These are phyloP conservation scores for Drechslerella coelobrocha DNA, from an alignment of 2,329 filamentous ascomycete species.

Conservation along the genomic window DNA sequence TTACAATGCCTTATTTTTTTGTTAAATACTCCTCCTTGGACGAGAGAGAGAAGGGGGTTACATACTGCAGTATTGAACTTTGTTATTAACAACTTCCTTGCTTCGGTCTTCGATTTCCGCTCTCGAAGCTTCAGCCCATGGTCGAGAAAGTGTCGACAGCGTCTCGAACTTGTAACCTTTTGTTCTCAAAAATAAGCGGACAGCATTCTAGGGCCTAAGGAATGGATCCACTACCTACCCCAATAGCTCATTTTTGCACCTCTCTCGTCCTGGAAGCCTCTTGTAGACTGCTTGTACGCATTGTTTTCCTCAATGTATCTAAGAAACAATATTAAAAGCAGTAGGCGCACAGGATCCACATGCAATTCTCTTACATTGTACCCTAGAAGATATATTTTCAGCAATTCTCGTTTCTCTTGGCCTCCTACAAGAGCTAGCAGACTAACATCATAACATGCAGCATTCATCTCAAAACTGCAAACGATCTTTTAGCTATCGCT, in stretches of 20 bases:
- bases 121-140: slow-evolving; percentile 75
- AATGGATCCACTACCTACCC: slow-evolving; percentile 65
- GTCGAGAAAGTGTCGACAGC: slow-evolving; percentile 74
- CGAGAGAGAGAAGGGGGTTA: neutral
- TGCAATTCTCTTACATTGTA: slow-evolving; percentile 61
- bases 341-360: neutral
- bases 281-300: slow-evolving; percentile 70
- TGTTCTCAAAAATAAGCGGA: slow-evolving; percentile 14
- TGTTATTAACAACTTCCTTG: slow-evolving; percentile 77
- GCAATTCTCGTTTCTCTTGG: slow-evolving; percentile 4
- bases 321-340: slow-evolving; percentile 16
- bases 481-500: slow-evolving; percentile 20
- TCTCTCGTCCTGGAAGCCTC: slow-evolving; percentile 65
- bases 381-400: slow-evolving; percentile 59
- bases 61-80: slow-evolving; percentile 87
- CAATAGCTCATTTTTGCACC: slow-evolving; percentile 90
- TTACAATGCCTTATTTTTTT: slow-evolving; percentile 66
- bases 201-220: neutral
- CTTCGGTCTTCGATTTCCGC: slow-evolving; percentile 80
- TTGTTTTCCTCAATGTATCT: slow-evolving; percentile 96
- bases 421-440: slow-evolving; percentile 50
- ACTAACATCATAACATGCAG: slow-evolving; percentile 82
- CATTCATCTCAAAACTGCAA: slow-evolving; percentile 92
- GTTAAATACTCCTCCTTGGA: neutral
- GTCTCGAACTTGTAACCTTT: slow-evolving; percentile 96